phyloP scores from a whole-genome alignment of 352 stramenopile genomes.

The Globisporangium takayamanum region DNA sequence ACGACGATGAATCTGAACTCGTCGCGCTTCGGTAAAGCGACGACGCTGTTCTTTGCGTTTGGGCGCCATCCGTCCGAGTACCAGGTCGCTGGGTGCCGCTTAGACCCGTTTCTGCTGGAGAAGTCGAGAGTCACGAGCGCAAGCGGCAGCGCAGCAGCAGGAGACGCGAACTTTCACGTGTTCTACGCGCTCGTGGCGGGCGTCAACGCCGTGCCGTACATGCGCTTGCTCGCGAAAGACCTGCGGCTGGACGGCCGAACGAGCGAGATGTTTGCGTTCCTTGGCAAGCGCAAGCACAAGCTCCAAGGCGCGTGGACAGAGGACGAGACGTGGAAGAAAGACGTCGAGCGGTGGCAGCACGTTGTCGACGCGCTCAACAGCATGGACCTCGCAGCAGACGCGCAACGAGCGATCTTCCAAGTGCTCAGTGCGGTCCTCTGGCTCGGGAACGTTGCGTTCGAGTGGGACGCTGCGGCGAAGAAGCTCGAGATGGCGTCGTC shows the following conservation, averaged over 20 bases:
- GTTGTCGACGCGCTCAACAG: slow-evolving; percentile 42
- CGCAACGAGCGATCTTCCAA: slow-evolving; percentile 50
- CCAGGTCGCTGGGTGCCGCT: slow-evolving; percentile 44
- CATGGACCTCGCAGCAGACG: slow-evolving; percentile 27
- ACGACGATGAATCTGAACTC: slow-evolving; percentile 70
- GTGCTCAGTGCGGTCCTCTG: slow-evolving; percentile 63
- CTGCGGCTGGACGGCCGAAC: slow-evolving; percentile 30
- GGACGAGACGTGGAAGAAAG: slow-evolving; percentile 44
- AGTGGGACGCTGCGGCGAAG: slow-evolving; percentile 13
- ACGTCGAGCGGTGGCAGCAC: slow-evolving; percentile 58
- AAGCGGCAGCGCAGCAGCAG: slow-evolving; percentile 1
- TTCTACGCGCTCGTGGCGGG: slow-evolving; percentile 64
- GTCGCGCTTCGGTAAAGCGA: slow-evolving; percentile 65
- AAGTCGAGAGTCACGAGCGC: slow-evolving; percentile 50
- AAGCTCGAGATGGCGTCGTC: slow-evolving; percentile 26
- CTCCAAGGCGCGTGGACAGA: slow-evolving; percentile 20
- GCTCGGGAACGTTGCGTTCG: slow-evolving; percentile 63
- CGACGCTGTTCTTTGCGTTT: slow-evolving; percentile 43
- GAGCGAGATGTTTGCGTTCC: slow-evolving; percentile 44
- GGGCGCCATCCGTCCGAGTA: slow-evolving; percentile 41
- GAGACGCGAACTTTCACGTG: slow-evolving; percentile 62
- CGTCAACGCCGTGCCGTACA: slow-evolving; percentile 34
- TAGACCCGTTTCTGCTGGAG: slow-evolving; percentile 61
- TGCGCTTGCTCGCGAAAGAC: slow-evolving; percentile 26
- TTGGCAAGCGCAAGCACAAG: slow-evolving; percentile 32